Evolutionary conservation across 2,329 filamentous ascomycete species (phyloP), one percentile per base, ranked within the genome.

Genomic region (Escovopsis weberi): DNA sequence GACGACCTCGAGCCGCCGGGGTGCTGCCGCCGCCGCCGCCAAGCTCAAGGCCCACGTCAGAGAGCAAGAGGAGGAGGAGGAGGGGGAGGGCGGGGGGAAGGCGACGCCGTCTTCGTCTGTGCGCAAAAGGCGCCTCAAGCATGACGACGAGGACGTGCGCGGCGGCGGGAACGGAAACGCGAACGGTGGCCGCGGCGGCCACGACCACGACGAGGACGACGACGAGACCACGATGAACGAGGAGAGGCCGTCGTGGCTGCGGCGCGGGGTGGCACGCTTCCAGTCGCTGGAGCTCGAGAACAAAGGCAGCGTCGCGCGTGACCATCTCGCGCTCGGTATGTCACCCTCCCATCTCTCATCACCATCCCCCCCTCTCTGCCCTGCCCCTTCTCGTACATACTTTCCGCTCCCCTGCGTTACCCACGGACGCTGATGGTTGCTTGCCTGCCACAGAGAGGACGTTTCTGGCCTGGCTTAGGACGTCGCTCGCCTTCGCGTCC

Each of bases 401-500:
- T 32, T 32, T 2, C 28, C 11, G 8, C 28, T 32, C 11, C 28
- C 28, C 28, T 32, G 8, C 11, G 8, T 11, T 32, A 32, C 11
- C 28, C 8, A 32, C 28, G 7, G 8, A 9, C 28, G 28, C 28
- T 11, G 28, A 32, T 11, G 2, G 2, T 11, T 32, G 28, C 8
- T 11, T 32, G 8, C 8, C 8, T 9, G 28, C 28, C 8, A 12
- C 50, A 87, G 85, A 91, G 62, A 74, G 85, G 18, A 91, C 85
- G 0, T 91, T 89, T 60, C 74, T 91, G 30, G 85, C 85, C 43
- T 91, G 85, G 85, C 71, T 91, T 37, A 75, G 85, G 41, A 91
- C 85, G 3, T 87, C 82, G 2, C 72, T 91, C 33, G 78, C 82
- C 23, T 91, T 91, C 55, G 82, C 84, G 10, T 82, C 75, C 32